phyloP scores from a whole-genome alignment of 1,139 yeast species.

The Pichia sp. region DNA sequence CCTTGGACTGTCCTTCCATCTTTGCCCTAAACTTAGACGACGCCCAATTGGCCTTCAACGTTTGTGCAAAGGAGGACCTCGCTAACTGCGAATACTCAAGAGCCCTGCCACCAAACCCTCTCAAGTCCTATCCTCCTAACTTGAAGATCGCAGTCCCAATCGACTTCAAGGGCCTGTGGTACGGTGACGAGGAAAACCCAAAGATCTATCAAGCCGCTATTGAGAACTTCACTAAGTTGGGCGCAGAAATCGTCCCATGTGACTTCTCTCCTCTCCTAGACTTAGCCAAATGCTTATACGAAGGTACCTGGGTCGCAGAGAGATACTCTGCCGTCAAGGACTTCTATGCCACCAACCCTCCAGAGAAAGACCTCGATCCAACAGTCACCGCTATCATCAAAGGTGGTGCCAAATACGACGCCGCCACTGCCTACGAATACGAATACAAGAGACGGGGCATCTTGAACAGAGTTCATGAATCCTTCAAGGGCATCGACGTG shows the following conservation, averaged over 20 bases:
- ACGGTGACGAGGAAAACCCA: constrained; percentile 74
- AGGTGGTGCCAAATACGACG: constrained; percentile 72
- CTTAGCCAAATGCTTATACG: constrained; percentile 85
- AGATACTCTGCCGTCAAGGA: constrained; percentile 79
- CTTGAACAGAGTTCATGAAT: constrained; percentile 55
- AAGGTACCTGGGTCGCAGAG: constrained; percentile 99
- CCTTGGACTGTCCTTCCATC: constrained; percentile 86
- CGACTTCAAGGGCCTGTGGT: constrained; percentile 58
- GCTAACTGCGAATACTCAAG: constrained; percentile 78
- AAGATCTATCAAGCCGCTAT: constrained; percentile 60
- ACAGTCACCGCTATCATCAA: constrained; percentile 72
- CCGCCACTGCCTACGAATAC: constrained; percentile 75
- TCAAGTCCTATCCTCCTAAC: constrained; percentile 53
- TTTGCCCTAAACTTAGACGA: constrained; percentile 74
- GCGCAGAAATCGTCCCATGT: constrained; percentile 53
- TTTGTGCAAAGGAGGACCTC: constrained; percentile 70
- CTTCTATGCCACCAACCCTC: constrained; percentile 68
- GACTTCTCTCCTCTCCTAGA: constrained; percentile 74
- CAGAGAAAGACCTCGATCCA: constrained; percentile 68
- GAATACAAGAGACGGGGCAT: constrained; percentile 82
- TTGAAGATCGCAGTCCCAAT: constrained; percentile 65
- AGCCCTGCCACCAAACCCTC: constrained; percentile 61
- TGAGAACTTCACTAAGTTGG: constrained; percentile 45
- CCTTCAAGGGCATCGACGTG: constrained; percentile 62
- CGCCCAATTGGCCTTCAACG: constrained; percentile 69